A percentile compares a stretch with the other conserved stretches of the same genome.
Conservation (phyloP, 176 grass and related monocot species). For the Themeda triandra region DNA sequence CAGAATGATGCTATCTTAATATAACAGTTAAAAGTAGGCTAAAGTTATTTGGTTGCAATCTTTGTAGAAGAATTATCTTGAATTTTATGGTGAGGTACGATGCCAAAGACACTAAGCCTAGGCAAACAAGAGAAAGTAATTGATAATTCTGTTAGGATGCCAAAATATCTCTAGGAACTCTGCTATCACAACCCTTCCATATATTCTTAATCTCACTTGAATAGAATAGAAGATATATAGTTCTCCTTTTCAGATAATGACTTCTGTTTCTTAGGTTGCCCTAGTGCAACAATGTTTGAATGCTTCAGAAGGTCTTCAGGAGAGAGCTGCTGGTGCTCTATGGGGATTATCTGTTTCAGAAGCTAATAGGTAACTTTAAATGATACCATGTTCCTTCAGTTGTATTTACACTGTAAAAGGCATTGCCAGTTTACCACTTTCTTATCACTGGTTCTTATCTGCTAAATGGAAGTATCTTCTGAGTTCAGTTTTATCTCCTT, state of each 20-base stretch:
- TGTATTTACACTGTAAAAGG: not conserved
- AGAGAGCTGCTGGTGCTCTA: conserved; percentile 97
- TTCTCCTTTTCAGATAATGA: conserved; percentile 22
- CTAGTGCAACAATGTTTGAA: conserved; percentile 83
- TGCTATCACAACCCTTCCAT: not conserved
- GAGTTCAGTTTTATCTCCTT: conserved; percentile 15
- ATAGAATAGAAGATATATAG: not conserved
- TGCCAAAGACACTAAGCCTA: conserved; percentile 3
- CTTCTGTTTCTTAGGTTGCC: conserved; percentile 64
- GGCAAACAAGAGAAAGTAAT: conserved; percentile 4
- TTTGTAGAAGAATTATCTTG: conserved; percentile 13
- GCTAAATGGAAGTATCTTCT: conserved; percentile 15
- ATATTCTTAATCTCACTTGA: not conserved
- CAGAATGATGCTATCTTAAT: not conserved
- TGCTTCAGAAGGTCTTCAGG: conserved; percentile 97
- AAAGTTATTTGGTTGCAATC: conserved; percentile 15
- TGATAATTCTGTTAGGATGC: conserved; percentile 16
- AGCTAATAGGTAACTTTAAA: conserved; percentile 82
- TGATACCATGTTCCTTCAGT: not conserved
- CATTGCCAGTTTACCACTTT: not conserved
- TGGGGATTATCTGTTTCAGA: conserved; percentile 99
- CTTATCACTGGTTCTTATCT: not conserved
- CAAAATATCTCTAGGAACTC: conserved; percentile 20
- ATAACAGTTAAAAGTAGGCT: not conserved
- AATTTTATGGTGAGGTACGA: not conserved